phyloP scores from a whole-genome alignment of 169 alveolate species.

The Eimeria praecox region DNA sequence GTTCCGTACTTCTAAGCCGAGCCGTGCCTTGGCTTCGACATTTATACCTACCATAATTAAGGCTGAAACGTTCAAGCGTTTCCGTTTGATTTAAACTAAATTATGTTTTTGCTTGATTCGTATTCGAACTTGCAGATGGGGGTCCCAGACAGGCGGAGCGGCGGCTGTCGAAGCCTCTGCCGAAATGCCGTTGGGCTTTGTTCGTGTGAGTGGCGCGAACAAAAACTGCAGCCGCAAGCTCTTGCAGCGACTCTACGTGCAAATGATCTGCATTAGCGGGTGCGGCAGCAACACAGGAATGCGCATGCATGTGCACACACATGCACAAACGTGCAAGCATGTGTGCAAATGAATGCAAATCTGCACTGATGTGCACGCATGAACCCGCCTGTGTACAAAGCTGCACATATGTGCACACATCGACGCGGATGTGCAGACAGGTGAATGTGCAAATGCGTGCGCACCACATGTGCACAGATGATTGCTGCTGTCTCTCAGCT shows the following conservation, averaged over 20 bases:
- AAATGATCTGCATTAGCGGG: not conserved
- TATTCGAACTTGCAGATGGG: not conserved
- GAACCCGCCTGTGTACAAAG: too few relatives aligned
- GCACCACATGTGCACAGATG: not conserved
- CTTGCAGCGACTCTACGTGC: conserved; percentile 8
- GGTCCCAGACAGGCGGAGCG: not conserved
- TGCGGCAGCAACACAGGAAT: not conserved
- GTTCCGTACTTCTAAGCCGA: too few relatives aligned
- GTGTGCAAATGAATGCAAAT: too few relatives aligned
- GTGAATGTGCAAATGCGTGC: not conserved
- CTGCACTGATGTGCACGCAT: too few relatives aligned
- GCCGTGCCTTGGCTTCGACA: too few relatives aligned
- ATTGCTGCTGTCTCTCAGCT: not conserved
- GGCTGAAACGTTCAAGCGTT: not conserved
- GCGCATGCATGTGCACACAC: not conserved
- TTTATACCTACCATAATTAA: not conserved
- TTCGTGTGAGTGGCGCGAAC: not conserved
- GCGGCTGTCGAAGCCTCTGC: not conserved
- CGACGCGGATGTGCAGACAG: not conserved
- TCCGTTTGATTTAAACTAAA: not conserved
- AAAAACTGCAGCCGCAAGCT: not conserved
- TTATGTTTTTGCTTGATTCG: not conserved
- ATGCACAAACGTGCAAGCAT: not conserved
- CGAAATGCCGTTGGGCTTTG: not conserved
- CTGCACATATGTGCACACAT: not conserved